Evolutionary conservation across 2,329 filamentous ascomycete genomes (phyloP), one percentile per base, ranked within the genome.

Genomic region (Stylonectria norvegica): DNA sequence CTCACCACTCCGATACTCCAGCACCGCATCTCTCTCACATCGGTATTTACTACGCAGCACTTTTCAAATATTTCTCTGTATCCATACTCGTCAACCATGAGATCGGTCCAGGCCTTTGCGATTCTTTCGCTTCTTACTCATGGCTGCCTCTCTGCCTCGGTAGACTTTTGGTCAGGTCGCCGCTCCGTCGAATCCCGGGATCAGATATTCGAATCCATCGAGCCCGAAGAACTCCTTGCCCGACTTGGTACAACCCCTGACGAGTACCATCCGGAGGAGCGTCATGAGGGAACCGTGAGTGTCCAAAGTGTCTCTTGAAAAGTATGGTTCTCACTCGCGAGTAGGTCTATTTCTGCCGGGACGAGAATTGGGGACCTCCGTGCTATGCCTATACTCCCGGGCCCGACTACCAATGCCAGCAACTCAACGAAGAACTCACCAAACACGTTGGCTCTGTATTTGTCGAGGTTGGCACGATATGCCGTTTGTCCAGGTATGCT

Each of bases 261-360:
- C 14, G 49, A 57, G 36, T 38, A 49, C 19, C 36, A 46, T 4
- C 31, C 42, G 7, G 37, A 43, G 6, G 25, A 38, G 9, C 45
- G 55, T 27, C 40, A 48, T 9, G 27, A 45, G 10, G 50, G 47
- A 34, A 48, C 43, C 35, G 55, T 57, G 48, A 16, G 42, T 17
- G n/a, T n/a, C 5, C 5, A 2, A 25, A 23, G 12, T 20, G n/a
- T n/a, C n/a, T n/a, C n/a, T n/a, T n/a, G n/a, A n/a, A n/a, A n/a
- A n/a, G n/a, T n/a, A n/a, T n/a, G n/a, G n/a, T 7, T 25, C 32
- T 57, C 31, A 57, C 14, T 11, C 20, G 10, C 19, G 11, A n/a
- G n/a, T 14, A 57, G 54, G 46, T 57, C 16, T 57, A 57, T 43
- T 56, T 57, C 31, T 57, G 55, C 22, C 45, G 35, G 10, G 54